These are phyloP conservation scores for Tolypocladium inflatum DNA, from an alignment of 2,329 filamentous ascomycete genomes.

Conservation along the genomic window DNA sequence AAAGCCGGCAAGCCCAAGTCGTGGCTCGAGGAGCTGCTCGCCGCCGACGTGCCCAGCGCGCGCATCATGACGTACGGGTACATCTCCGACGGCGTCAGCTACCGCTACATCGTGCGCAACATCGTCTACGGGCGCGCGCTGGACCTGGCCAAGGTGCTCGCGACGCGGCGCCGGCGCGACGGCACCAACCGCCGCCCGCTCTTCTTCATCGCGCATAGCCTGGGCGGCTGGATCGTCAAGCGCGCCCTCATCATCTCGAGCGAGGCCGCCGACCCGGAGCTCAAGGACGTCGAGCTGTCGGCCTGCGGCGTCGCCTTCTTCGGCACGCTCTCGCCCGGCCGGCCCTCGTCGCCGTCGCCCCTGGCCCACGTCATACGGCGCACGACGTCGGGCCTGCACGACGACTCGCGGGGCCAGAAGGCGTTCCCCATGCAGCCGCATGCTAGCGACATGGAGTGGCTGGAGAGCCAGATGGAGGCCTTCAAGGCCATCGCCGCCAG, in stretches of 20 bases:
- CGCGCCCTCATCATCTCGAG: constrained; percentile 16
- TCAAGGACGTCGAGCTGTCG: constrained; percentile 14
- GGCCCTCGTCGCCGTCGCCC: constrained; percentile 13
- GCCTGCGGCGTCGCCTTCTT: constrained; percentile 17
- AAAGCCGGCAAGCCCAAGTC: constrained; percentile 9
- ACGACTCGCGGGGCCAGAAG: not conserved
- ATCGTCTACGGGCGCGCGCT: constrained; percentile 14
- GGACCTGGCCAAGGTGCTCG: constrained; percentile 12
- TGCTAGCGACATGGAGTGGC: constrained; percentile 12
- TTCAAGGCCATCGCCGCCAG: constrained; percentile 15
- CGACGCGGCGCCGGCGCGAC: constrained; percentile 8
- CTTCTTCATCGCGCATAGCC: constrained; percentile 17
- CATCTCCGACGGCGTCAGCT: constrained; percentile 11
- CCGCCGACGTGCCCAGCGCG: constrained; percentile 13
- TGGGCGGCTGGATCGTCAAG: constrained; percentile 19
- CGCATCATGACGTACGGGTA: constrained; percentile 17
- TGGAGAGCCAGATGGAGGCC: constrained; percentile 16
- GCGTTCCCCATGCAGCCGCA: constrained; percentile 4
- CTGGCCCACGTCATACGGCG: constrained; percentile 14
- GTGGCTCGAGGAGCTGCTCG: constrained; percentile 15
- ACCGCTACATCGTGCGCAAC: constrained; percentile 13
- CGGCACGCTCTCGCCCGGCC: constrained; percentile 13
- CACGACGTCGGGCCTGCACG: constrained; percentile 9
- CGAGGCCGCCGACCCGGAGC: constrained; percentile 11
- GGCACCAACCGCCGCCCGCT: constrained; percentile 11